Evolutionary conservation across 345 rosid species (phyloP).

Genomic region (Arabidopsis suecica): DNA sequence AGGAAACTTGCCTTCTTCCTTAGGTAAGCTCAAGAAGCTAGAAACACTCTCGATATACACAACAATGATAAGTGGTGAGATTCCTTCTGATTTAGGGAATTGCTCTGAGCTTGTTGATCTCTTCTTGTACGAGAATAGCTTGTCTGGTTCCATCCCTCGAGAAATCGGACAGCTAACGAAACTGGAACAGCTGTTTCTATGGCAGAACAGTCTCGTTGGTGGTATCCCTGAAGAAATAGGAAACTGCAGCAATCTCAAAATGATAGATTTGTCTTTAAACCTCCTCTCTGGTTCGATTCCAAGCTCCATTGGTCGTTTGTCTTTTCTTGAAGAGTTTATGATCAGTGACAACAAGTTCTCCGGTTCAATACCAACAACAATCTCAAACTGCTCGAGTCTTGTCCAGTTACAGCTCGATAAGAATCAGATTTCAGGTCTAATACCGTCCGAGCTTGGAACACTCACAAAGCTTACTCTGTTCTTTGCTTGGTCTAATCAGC

Average conservation of each 20-base stretch:
- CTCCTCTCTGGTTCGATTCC: conserved; percentile 84
- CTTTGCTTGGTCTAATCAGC: conserved; percentile 91
- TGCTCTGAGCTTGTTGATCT: conserved; percentile 83
- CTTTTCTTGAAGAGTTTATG: conserved; percentile 78
- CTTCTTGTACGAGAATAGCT: conserved; percentile 79
- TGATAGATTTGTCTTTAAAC: conserved; percentile 83
- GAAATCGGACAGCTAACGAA: conserved; percentile 73
- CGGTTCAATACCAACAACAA: conserved; percentile 74
- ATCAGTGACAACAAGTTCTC: conserved; percentile 87
- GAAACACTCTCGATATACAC: conserved; percentile 75
- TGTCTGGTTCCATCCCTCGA: conserved; percentile 79
- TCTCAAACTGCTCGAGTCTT: conserved; percentile 72
- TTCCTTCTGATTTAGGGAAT: conserved; percentile 81
- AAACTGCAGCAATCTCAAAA: conserved; percentile 68
- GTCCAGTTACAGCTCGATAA: conserved; percentile 78
- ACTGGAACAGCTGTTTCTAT: conserved; percentile 71
- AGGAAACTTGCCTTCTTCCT: conserved; percentile 70
- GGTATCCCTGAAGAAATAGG: conserved; percentile 86
- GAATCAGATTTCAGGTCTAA: conserved; percentile 84
- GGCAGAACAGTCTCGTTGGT: conserved; percentile 85
- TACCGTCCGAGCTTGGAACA: conserved; percentile 77
- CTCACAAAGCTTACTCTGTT: conserved; percentile 69
- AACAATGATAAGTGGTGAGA: conserved; percentile 81
- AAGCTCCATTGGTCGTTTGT: conserved; percentile 61
- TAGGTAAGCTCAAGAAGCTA: conserved; percentile 75